Evolutionary conservation across 345 rosid genomes (phyloP).

Genomic region (Eucalyptus leucophloia): DNA sequence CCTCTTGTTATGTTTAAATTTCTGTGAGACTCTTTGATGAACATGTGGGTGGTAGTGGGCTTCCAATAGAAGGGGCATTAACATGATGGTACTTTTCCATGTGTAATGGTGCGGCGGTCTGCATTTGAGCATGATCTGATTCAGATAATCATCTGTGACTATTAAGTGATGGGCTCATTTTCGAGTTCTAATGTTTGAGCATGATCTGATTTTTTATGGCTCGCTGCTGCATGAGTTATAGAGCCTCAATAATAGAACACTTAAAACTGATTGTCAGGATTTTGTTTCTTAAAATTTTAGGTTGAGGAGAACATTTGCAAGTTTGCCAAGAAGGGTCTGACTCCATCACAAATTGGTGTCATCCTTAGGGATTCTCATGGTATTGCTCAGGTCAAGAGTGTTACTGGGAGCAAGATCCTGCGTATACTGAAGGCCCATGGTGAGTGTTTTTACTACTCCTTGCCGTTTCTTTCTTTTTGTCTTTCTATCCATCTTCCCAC

Average conservation of each 20-base stretch:
- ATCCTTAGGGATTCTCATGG: conserved; percentile 67
- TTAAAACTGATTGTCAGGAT: not conserved
- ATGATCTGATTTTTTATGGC: not conserved
- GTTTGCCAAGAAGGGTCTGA: conserved; percentile 69
- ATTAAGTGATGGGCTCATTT: not conserved
- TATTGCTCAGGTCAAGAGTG: conserved; percentile 57
- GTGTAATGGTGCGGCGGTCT: not conserved
- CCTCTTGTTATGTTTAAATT: not conserved
- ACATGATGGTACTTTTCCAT: not conserved
- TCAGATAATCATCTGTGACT: not conserved
- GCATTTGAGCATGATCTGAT: not conserved
- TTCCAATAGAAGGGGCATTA: not conserved
- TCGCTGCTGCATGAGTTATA: not conserved
- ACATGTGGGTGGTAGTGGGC: not conserved
- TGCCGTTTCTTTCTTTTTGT: not conserved
- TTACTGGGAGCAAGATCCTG: conserved; percentile 58
- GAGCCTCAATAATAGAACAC: not conserved
- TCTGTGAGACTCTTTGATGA: not conserved
- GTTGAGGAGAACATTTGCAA: conserved; percentile 62
- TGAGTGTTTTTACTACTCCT: not conserved
- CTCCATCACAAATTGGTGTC: conserved; percentile 71
- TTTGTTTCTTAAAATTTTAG: not conserved
- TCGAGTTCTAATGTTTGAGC: not conserved
- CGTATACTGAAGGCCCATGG: conserved; percentile 53
- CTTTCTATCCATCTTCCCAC: not conserved